These are phyloP conservation scores for Ogataea salicorniae DNA, from an alignment of 805 yeast genomes.

Conservation along the genomic window DNA sequence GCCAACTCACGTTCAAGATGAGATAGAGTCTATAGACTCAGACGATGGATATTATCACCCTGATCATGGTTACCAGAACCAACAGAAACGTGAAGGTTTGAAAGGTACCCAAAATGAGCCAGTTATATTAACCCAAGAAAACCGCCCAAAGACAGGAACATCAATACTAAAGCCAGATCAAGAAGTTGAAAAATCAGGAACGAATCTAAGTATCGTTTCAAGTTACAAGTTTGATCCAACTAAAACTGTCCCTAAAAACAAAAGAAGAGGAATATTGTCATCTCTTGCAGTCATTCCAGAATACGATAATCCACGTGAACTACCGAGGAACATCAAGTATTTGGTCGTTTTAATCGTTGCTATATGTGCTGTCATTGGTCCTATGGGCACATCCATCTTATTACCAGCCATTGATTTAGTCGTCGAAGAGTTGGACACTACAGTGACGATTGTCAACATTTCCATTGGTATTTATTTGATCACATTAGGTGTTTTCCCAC, in stretches of 20 bases:
- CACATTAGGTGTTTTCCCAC: conserved; percentile 71
- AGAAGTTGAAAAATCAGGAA: background rate
- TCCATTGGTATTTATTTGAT: conserved; percentile 76
- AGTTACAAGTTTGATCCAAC: conserved; percentile 22
- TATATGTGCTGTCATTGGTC: conserved; percentile 72
- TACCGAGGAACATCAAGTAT: conserved; percentile 45
- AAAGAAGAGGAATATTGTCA: conserved; percentile 59
- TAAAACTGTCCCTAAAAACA: conserved; percentile 30
- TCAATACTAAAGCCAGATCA: too few relatives aligned
- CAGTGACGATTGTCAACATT: conserved; percentile 59
- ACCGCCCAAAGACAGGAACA: background rate
- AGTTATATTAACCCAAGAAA: background rate
- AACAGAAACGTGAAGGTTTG: background rate
- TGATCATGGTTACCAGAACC: background rate
- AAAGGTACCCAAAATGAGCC: background rate
- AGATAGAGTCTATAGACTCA: background rate
- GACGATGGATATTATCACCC: background rate
- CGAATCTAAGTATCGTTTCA: conserved; percentile 10
- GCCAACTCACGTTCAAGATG: too few relatives aligned
- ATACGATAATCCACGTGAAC: conserved; percentile 64
- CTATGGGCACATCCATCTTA: conserved; percentile 84
- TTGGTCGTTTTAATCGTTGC: conserved; percentile 63
- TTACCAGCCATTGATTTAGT: conserved; percentile 71
- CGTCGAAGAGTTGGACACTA: conserved; percentile 48
- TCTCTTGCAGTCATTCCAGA: conserved; percentile 56